Evolutionary conservation across 2,329 filamentous ascomycete genomes (phyloP), one percentile per base, ranked within the genome.

Genomic region (Penicillium sp.): DNA sequence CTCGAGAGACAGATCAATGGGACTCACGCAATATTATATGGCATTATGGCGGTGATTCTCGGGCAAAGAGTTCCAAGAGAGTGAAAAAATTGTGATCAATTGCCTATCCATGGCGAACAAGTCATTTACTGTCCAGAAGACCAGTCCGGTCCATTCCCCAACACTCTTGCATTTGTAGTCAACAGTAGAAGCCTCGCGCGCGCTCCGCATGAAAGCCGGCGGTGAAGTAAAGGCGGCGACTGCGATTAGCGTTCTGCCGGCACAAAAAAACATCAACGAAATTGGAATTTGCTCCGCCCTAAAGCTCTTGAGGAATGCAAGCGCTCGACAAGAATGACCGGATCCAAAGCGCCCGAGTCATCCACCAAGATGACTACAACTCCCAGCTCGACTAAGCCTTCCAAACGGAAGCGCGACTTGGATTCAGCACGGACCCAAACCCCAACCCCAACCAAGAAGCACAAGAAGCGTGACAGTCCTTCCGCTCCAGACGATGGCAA

Each of bases 21-120:
- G 13, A 74, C 84, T 67, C 75, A 87, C 84, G 87, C 86, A 71
- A 89, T 89, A 67, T 88, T 88, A 80, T 89, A 89, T 53, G 85
- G 81, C 87, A 89, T 89, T 24, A 66, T 73, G 64, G 56, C 69
- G 68, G 61, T 51, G 52, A 47, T 47, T 63, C 57, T 66, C 63
- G 53, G 51, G 52, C 49, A 57, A 55, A 61, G 58, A 63, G 31
- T 26, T 49, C 49, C 54, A 52, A 63, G 52, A 55, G 13, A 54
- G 43, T 44, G 29, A 45, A 10, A 35, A 6, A 16, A 14, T 27
- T 26, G 48, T n/a, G 45, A 57, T 47, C 19, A 59, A 44, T 13
- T 21, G 51, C 31, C 29, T 60, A 45, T 60, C 66, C 69, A 71
- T 71, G 54, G 52, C 57, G 57, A 61, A 52, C 37, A 61, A 24